Percentiles rank a stretch among this genome's conserved stretches.
phyloP scores from a whole-genome alignment of 495 filamentous ascomycete species.

The Penicillium paxilli region DNA sequence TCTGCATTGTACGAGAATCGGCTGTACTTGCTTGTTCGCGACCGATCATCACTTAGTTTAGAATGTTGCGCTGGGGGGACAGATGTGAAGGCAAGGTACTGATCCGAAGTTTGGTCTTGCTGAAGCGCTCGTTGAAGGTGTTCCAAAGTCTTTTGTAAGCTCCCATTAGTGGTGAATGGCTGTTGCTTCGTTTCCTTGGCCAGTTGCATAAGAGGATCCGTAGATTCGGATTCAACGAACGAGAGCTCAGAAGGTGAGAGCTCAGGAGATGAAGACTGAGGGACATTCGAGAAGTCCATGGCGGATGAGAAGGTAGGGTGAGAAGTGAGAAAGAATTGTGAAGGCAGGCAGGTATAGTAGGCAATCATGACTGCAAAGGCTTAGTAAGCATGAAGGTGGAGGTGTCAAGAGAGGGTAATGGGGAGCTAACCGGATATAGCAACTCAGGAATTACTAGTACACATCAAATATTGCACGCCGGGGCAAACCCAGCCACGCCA shows the following conservation, averaged over 20 bases:
- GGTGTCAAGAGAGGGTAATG: neutral
- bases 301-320: constrained; percentile 8
- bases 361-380: constrained; percentile 6
- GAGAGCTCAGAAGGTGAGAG: constrained; percentile 12
- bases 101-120: constrained; percentile 21
- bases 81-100: constrained; percentile 22
- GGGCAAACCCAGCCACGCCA: too few relatives aligned
- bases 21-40: constrained; percentile 21
- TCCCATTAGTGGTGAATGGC: constrained; percentile 6
- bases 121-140: constrained; percentile 16
- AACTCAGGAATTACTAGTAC: too few relatives aligned
- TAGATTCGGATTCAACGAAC: constrained; percentile 13
- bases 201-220: constrained; percentile 16
- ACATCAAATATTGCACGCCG: neutral
- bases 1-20: constrained; percentile 19
- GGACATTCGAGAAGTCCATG: constrained; percentile 15
- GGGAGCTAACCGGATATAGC: neutral
- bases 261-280: constrained; percentile 12
- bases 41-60: constrained; percentile 20
- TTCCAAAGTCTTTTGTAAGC: constrained; percentile 18
- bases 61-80: constrained; percentile 15
- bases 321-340: constrained; percentile 1
- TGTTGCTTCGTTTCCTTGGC: constrained; percentile 12
- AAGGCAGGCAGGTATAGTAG: constrained; percentile 10
- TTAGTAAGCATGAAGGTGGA: neutral